These are phyloP conservation scores for Skeletonema grethae DNA, from an alignment of 108 stramenopile genomes.

Conservation along the genomic window DNA sequence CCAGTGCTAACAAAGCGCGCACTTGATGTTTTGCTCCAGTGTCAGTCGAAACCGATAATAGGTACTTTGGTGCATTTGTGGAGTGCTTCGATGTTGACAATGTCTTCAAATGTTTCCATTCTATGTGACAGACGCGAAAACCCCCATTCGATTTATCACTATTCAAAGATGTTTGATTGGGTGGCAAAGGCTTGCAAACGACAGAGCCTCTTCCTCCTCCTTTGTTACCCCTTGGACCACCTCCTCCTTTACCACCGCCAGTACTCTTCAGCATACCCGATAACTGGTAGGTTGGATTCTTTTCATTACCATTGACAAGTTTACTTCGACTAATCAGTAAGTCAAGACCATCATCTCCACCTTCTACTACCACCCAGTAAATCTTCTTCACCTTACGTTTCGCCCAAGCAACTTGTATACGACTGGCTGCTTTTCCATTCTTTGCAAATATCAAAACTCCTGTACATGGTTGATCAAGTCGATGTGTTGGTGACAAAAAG, in stretches of 20 bases:
- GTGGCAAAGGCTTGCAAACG: constrained; percentile 31
- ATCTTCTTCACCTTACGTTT: constrained; percentile 58
- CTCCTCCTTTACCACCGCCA: constrained; percentile 6
- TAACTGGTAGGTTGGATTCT: constrained; percentile 37
- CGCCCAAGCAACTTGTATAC: constrained; percentile 71
- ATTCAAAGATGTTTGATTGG: neutral
- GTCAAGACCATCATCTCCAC: constrained; percentile 39
- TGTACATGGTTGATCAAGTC: constrained; percentile 87
- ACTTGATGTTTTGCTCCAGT: constrained; percentile 86
- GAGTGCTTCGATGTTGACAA: constrained; percentile 18
- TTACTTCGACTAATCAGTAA: constrained; percentile 19
- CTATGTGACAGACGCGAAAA: constrained; percentile 50
- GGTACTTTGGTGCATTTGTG: constrained; percentile 22
- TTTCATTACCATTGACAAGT: neutral
- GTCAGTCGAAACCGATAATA: constrained; percentile 58
- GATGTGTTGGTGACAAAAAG: constrained; percentile 77
- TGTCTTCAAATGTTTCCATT: constrained; percentile 49
- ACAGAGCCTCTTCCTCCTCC: constrained; percentile 32
- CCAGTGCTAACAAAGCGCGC: constrained; percentile 68
- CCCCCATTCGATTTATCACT: constrained; percentile 3
- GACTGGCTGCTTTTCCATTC: constrained; percentile 76
- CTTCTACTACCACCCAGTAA: constrained; percentile 61
- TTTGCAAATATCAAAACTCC: constrained; percentile 80
- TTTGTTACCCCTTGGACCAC: constrained; percentile 9
- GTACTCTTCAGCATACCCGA: constrained; percentile 34